phyloP scores from a whole-genome alignment of 495 filamentous ascomycete species.

The Penicillium salamii region DNA sequence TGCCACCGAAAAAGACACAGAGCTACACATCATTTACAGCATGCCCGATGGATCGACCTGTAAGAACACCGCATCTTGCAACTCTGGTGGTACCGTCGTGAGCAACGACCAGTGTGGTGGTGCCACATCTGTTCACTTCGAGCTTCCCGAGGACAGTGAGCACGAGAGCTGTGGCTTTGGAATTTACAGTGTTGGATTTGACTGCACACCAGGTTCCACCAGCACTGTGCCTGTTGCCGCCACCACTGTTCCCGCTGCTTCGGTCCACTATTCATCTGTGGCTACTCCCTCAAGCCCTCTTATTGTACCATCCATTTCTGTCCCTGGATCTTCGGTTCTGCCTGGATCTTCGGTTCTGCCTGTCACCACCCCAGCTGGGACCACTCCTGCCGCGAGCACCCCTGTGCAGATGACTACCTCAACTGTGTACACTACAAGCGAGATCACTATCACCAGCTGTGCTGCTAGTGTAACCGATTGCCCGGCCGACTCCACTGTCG shows the following conservation, averaged over 20 bases:
- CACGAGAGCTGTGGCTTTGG: conserved; percentile 61
- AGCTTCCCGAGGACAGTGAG: conserved; percentile 59
- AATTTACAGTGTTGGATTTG: conserved; percentile 75
- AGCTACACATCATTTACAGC: conserved; percentile 77
- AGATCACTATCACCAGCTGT: conserved; percentile 58
- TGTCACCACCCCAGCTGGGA: conserved; percentile 9
- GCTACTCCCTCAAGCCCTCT: conserved; percentile 6
- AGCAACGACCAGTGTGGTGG: conserved; percentile 89
- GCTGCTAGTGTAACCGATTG: conserved; percentile 56
- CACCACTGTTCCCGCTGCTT: conserved; percentile 1
- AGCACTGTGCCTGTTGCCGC: conserved; percentile 7
- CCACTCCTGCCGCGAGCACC: conserved; percentile 46
- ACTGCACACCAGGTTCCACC: conserved; percentile 61
- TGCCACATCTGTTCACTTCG: conserved; percentile 73
- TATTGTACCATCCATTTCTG: neutral
- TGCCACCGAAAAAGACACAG: conserved; percentile 66
- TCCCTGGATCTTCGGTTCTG: conserved; percentile 3
- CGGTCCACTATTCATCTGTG: conserved; percentile 3
- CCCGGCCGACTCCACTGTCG: conserved; percentile 49
- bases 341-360: conserved; percentile 12
- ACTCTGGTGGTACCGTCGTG: conserved; percentile 60
- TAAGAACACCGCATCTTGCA: conserved; percentile 67
- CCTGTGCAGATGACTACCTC: conserved; percentile 48
- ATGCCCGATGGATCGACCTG: conserved; percentile 79
- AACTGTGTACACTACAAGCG: conserved; percentile 56